These are phyloP conservation scores for Poa pratensis DNA, from an alignment of 176 grass and related monocot species.

Conservation along the genomic window DNA sequence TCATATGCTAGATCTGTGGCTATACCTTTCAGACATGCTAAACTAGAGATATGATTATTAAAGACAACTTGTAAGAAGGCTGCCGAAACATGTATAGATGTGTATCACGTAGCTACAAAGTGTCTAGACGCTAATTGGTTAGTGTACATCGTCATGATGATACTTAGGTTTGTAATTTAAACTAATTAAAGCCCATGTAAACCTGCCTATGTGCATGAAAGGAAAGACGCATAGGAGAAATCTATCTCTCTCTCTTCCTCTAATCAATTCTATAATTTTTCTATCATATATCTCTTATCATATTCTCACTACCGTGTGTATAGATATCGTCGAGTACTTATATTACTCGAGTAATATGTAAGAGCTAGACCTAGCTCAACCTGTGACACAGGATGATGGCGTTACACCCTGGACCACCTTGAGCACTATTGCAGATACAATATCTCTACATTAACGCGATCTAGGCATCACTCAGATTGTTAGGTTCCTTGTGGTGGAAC, in stretches of 20 bases:
- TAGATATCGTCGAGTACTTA: neutral
- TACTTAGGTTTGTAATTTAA: constrained; percentile 34
- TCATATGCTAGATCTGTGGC: neutral
- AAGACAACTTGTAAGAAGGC: constrained; percentile 40
- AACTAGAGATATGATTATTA: constrained; percentile 37
- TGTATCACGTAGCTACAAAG: constrained; percentile 33
- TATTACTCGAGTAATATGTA: neutral
- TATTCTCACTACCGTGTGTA: neutral
- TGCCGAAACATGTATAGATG: constrained; percentile 11
- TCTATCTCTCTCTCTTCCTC: neutral
- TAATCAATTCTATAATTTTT: neutral
- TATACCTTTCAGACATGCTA: constrained; percentile 37
- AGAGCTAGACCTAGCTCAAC: too few relatives aligned
- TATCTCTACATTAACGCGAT: too few relatives aligned
- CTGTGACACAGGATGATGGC: too few relatives aligned
- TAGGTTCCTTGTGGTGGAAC: too few relatives aligned
- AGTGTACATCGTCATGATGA: constrained; percentile 20
- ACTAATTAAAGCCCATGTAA: constrained; percentile 29
- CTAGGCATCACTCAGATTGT: too few relatives aligned
- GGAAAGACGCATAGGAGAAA: neutral
- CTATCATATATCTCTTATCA: too few relatives aligned
- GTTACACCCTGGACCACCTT: too few relatives aligned
- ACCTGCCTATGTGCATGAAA: constrained; percentile 1
- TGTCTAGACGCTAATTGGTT: neutral
- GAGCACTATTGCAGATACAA: too few relatives aligned